Conservation (phyloP, 1,139 yeast genomes). For the Hemisphaericaspora xylofermentans region DNA sequence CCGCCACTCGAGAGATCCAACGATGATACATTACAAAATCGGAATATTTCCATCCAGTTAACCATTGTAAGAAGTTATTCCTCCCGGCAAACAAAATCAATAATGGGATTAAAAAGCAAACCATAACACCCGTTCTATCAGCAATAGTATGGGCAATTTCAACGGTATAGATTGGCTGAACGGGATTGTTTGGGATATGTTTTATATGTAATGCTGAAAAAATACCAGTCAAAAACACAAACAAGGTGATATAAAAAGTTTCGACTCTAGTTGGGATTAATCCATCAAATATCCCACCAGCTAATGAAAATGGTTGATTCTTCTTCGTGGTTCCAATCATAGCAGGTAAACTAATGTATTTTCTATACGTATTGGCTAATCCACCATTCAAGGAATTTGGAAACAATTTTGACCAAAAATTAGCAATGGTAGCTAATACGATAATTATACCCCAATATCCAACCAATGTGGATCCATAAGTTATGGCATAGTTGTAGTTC, state of each 20-base stretch:
- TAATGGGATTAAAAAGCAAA: conserved; percentile 25
- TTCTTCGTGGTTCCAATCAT: conserved; percentile 23
- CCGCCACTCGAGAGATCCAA: conserved; percentile 29
- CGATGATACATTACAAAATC: conserved; percentile 31
- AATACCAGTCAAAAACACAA: conserved; percentile 45
- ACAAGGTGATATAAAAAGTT: conserved; percentile 30
- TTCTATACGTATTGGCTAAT: conserved; percentile 20
- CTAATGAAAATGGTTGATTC: conserved; percentile 17
- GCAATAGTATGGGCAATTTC: conserved; percentile 22
- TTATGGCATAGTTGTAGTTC: conserved; percentile 32
- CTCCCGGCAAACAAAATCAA: conserved; percentile 33
- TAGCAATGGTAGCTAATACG: conserved; percentile 36
- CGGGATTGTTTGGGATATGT: conserved; percentile 23
- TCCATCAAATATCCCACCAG: conserved; percentile 18
- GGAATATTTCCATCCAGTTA: conserved; percentile 31
- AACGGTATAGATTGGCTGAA: conserved; percentile 15
- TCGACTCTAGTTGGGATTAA: conserved; percentile 31
- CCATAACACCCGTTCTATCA: conserved; percentile 32
- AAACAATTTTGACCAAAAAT: conserved; percentile 35
- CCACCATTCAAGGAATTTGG: conserved; percentile 8
- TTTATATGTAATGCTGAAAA: conserved; percentile 27
- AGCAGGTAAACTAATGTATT: conserved; percentile 32
- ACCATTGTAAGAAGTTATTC: conserved; percentile 33
- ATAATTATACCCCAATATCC: conserved; percentile 51
- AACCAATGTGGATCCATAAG: conserved; percentile 47